phyloP scores from a whole-genome alignment of 495 filamentous ascomycete genomes.

The Neurospora sp. region DNA sequence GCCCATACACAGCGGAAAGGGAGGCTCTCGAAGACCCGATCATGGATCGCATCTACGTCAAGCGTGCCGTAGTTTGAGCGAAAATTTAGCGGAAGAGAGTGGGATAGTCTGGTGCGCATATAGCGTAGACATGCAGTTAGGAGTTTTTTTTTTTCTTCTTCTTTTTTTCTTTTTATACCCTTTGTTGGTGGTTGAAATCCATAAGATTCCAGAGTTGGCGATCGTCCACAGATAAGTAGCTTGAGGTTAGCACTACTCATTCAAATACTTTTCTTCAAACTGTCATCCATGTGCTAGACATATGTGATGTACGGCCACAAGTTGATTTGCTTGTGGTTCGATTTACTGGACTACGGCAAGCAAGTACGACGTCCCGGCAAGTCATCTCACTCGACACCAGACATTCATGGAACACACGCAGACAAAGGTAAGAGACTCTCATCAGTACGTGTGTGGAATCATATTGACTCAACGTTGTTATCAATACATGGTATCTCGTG shows the following conservation, averaged over 20 bases:
- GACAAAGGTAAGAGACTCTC: not conserved
- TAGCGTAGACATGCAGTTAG: not conserved
- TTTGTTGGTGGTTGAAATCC: not conserved
- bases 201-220: not conserved
- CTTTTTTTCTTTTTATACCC: not conserved
- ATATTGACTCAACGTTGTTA: not conserved
- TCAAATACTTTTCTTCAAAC: not conserved
- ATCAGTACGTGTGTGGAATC: not conserved
- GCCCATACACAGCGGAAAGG: not conserved
- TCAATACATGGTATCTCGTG: not conserved
- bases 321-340: not conserved
- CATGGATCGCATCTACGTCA: too few relatives aligned
- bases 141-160: too few relatives aligned
- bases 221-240: not conserved
- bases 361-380: not conserved
- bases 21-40: not conserved
- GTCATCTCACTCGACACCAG: not conserved
- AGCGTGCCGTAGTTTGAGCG: not conserved
- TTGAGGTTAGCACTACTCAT: not conserved
- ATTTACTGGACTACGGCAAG: not conserved
- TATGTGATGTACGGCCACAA: not conserved
- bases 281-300: not conserved
- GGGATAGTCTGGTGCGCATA: not conserved
- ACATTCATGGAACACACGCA: not conserved
- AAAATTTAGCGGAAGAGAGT: not conserved